Evolutionary conservation across 225 moss, liverwort and hornwort species (phyloP).

Genomic region (Polytrichum formosum): DNA sequence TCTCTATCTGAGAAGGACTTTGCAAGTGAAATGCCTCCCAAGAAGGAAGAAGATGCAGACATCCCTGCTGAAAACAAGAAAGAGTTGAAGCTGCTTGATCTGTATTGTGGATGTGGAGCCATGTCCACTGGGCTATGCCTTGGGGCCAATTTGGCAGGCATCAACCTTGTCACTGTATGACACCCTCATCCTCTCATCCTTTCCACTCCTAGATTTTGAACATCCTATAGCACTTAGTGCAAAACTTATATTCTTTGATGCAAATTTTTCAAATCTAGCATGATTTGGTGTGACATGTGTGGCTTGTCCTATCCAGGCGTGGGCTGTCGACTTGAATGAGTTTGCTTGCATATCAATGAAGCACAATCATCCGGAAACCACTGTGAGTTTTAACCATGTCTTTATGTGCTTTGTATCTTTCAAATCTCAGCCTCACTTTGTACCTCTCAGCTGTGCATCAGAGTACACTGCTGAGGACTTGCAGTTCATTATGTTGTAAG

Average conservation of each 20-base stretch:
- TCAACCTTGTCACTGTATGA: slow-evolving; percentile 82
- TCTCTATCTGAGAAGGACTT: neutral
- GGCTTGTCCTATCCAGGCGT: slow-evolving; percentile 55
- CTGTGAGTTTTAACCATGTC: slow-evolving; percentile 29
- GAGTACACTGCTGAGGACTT: too few species aligned
- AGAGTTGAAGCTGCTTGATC: slow-evolving; percentile 65
- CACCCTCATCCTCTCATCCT: too few species aligned
- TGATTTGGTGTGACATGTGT: neutral
- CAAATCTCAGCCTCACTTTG: too few species aligned
- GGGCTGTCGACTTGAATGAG: slow-evolving; percentile 92
- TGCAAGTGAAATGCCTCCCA: neutral
- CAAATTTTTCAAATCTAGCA: too few species aligned
- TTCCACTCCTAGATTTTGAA: too few species aligned
- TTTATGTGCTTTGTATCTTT: neutral
- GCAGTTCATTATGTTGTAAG: too few species aligned
- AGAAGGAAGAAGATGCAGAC: neutral
- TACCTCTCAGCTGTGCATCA: too few species aligned
- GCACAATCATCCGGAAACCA: slow-evolving; percentile 88
- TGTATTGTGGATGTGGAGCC: slow-evolving; percentile 98
- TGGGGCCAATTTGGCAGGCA: slow-evolving; percentile 72
- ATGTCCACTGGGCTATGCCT: slow-evolving; percentile 94
- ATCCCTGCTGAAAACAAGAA: slow-evolving; percentile 21
- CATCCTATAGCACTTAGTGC: too few species aligned
- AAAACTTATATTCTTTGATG: too few species aligned
- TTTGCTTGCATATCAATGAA: slow-evolving; percentile 78